Percentiles rank a stretch among this genome's conserved stretches.
phyloP scores from a whole-genome alignment of 345 rosid species.

The Populus davidiana region DNA sequence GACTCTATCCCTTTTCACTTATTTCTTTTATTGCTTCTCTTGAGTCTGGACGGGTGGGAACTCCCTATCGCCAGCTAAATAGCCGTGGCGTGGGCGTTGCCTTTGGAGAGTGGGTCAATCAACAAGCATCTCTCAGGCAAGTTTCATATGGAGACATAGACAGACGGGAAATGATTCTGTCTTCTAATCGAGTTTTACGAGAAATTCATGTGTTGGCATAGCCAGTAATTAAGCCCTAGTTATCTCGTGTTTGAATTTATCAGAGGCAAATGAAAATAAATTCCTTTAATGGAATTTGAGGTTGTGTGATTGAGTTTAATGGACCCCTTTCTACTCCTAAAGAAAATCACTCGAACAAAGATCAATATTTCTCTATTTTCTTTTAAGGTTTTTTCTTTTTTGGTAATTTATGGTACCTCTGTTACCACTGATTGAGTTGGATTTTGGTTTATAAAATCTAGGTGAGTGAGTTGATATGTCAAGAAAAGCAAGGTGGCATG shows the following conservation, averaged over 20 bases:
- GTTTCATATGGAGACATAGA: not conserved
- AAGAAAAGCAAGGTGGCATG: constrained; percentile 6
- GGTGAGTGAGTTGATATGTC: constrained; percentile 1
- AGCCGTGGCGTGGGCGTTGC: not conserved
- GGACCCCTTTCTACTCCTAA: not conserved
- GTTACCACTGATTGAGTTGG: not conserved
- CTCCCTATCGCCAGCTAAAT: not conserved
- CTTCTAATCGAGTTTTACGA: not conserved
- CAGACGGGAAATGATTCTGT: not conserved
- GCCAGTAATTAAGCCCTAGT: not conserved
- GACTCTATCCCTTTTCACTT: not conserved
- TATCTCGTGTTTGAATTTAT: not conserved
- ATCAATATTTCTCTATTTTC: too few species aligned
- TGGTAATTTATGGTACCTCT: not conserved
- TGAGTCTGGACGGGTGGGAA: not conserved
- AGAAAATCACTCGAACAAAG: not conserved
- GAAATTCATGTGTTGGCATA: not conserved
- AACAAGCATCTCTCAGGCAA: not conserved
- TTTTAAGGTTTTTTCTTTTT: not conserved
- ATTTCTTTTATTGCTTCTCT: not conserved
- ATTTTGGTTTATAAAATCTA: not conserved
- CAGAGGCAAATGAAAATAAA: not conserved
- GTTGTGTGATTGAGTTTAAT: not conserved
- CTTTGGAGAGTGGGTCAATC: not conserved
- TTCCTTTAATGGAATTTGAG: not conserved